phyloP scores from a whole-genome alignment of 179 eudicot species.

The Beta corolliflora region DNA sequence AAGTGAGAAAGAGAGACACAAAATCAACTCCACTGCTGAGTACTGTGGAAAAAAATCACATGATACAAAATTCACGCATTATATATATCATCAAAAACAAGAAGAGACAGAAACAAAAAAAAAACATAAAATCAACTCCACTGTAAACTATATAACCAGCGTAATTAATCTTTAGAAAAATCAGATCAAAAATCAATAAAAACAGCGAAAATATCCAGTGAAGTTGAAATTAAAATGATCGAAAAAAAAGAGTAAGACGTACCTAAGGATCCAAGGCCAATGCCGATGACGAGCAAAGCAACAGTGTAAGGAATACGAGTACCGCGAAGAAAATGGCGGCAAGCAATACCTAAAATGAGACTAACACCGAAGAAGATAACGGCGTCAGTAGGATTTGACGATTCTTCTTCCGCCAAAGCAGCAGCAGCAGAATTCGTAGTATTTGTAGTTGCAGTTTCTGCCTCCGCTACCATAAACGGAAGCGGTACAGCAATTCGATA shows the following conservation, averaged over 20 bases:
- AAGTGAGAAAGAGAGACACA: too few relatives aligned
- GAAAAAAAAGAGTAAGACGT: background rate
- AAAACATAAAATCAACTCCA: too few relatives aligned
- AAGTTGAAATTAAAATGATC: background rate
- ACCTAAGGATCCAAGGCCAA: slow-evolving; percentile 67
- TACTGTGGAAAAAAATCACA: background rate
- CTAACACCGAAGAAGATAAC: slow-evolving; percentile 83
- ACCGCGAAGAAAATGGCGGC: slow-evolving; percentile 71
- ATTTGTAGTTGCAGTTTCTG: background rate
- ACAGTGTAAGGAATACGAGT: slow-evolving; percentile 91
- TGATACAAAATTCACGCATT: background rate
- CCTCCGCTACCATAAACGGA: slow-evolving; percentile 16
- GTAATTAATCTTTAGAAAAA: too few relatives aligned
- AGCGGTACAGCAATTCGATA: slow-evolving; percentile 17
- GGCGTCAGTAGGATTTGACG: slow-evolving; percentile 65
- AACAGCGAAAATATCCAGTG: background rate
- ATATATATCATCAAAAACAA: too few relatives aligned
- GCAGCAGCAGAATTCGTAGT: background rate
- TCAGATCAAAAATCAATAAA: background rate
- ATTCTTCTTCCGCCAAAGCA: background rate
- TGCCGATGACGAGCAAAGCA: slow-evolving; percentile 78
- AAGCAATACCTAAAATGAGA: slow-evolving; percentile 72
- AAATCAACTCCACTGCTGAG: too few relatives aligned
- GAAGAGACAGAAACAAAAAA: background rate
- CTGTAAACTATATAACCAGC: too few relatives aligned